Base-by-base conservation (phyloP, 208 protist species). In the Leishmania major region DNA sequence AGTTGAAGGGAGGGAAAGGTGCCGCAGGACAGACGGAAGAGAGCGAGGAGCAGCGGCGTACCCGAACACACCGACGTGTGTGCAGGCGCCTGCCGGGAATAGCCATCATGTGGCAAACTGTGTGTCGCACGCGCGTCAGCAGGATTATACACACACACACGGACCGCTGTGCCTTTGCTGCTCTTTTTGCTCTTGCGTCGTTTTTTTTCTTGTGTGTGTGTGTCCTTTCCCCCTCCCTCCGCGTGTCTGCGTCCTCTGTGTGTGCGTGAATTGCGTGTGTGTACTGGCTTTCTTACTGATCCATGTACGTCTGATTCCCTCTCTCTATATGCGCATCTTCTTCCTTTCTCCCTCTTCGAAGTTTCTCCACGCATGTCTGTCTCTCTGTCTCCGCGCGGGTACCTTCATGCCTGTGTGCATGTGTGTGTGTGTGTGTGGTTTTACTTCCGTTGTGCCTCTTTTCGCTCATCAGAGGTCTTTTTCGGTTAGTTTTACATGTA, bases 391-490 rank as follows among this genome's bases (percentile, higher is more conserved):
- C 66, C 31, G 35, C 25, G 35, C n/a, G 35, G 15, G 31, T 31
- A 25, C 67, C 57, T 53, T 17, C 28, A 19, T n/a, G 49, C 19
- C 35, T 60, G 19, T 37, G n/a, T 37, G 15, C 35, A 15, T 57
- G 37, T 57, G 35, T 57, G 37, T 57, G 17, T 75, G 43, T 37
- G 35, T 8, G 22, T 59, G 35, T 31, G 40, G 5, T 45, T 45
- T 47, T 47, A 17, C 19, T 66, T 31, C 60, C 51, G 17, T 25
- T 40, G 13, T 51, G n/a, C 67, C 8, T 69, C 57, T 37, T 35
- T 79, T 79, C 25, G 67, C 3, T 79, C 57, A 53, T 28, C 64
- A 59, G 47, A 59, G 31, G n/a, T 69, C 37, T 79, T 35, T 83
- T 49, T 78, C 57, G 11, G 22, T 79, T 79, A 19, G 67, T 11